A percentile compares a stretch with the other conserved stretches of the same genome.
These are phyloP conservation scores for Tuber microsphaerosporum DNA, from an alignment of 495 filamentous ascomycete species.

Conservation along the genomic window DNA sequence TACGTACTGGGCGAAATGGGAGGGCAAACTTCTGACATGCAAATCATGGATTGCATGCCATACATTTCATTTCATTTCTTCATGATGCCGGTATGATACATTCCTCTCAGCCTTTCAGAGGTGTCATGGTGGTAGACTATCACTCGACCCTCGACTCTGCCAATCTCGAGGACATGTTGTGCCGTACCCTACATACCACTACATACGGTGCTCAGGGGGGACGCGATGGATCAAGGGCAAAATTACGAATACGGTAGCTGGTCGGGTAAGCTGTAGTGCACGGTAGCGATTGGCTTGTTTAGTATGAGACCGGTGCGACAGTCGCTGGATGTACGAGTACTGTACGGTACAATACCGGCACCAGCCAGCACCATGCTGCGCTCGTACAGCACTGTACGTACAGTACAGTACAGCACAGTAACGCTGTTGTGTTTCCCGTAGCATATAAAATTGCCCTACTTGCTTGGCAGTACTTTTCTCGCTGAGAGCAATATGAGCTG, in stretches of 20 bases:
- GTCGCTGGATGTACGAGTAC: background rate
- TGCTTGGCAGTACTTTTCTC: background rate
- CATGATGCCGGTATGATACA: background rate
- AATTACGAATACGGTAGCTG: background rate
- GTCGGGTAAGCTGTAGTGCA: background rate
- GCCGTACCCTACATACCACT: background rate
- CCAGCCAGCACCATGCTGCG: background rate
- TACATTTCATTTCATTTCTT: background rate
- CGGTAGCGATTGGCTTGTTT: background rate
- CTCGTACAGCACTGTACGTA: background rate
- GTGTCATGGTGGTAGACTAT: background rate
- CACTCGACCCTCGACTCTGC: background rate
- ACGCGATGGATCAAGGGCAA: background rate
- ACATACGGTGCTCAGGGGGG: background rate
- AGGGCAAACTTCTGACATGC: background rate
- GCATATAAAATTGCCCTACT: background rate
- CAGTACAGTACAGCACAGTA: background rate
- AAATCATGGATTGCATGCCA: background rate
- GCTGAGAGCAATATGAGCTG: background rate
- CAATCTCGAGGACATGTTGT: background rate
- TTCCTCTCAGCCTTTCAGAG: background rate
- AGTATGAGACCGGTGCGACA: background rate
- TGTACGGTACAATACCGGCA: background rate
- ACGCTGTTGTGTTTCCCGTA: background rate
- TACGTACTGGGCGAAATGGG: background rate